These are phyloP conservation scores for Colletotrichum sp. DNA, from an alignment of 2,329 filamentous ascomycete genomes.

Conservation along the genomic window DNA sequence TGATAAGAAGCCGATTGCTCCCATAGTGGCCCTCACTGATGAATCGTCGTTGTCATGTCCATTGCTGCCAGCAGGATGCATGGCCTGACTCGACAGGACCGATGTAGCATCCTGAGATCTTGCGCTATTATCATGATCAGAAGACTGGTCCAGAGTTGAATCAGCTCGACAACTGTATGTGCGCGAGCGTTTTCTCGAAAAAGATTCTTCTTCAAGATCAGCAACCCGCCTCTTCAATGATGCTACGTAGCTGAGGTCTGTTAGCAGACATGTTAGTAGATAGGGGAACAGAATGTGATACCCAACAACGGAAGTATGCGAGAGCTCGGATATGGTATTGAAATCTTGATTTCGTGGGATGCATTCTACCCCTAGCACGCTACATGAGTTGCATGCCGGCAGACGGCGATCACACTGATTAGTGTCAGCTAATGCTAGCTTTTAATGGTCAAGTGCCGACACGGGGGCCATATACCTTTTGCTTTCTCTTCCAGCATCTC, in stretches of 20 bases:
- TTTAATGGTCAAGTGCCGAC: not conserved
- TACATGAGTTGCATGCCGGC: constrained; percentile 3
- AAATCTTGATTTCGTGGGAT: constrained; percentile 5
- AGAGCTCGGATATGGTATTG: not conserved
- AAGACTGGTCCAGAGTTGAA: not conserved
- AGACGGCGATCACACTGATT: constrained; percentile 5
- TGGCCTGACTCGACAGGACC: not conserved
- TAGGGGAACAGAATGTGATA: not conserved
- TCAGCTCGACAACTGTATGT: not conserved
- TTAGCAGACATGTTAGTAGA: not conserved
- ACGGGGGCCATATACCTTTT: not conserved
- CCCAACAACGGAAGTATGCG: constrained; percentile 5
- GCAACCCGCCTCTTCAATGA: constrained; percentile 7
- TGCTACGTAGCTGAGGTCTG: not conserved
- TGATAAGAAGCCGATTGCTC: constrained; percentile 14
- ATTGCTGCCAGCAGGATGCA: not conserved
- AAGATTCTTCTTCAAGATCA: not conserved
- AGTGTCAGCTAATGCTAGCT: not conserved
- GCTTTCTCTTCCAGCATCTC: constrained; percentile 15
- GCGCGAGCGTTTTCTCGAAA: not conserved
- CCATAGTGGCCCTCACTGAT: constrained; percentile 12
- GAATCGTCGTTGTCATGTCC: not conserved
- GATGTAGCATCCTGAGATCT: not conserved
- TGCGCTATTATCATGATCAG: not conserved
- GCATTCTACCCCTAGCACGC: not conserved